Evolutionary conservation across 441 rosid genomes (phyloP).

Genomic region (Pelargonium fulgidum): DNA sequence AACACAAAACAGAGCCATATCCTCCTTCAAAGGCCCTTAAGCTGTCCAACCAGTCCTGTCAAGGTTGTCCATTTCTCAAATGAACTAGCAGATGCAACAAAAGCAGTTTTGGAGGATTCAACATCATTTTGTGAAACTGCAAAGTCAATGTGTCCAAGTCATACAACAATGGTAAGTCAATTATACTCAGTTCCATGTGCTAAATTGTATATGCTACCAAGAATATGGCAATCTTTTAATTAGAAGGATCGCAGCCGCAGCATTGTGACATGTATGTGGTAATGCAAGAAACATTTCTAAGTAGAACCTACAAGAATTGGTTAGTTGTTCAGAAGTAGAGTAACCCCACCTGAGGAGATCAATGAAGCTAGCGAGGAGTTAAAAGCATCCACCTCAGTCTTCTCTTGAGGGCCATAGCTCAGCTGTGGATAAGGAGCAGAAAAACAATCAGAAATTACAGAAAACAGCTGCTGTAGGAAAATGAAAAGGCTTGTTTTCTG

Average conservation of each 20-base stretch:
- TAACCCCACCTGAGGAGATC: conserved; percentile 62
- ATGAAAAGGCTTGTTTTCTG: too few relatives aligned
- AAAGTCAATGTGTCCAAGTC: conserved; percentile 15
- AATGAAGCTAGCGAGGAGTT: conserved; percentile 68
- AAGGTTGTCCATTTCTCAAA: conserved; percentile 71
- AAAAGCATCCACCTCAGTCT: conserved; percentile 56
- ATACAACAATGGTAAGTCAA: background rate
- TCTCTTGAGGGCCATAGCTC: conserved; percentile 67
- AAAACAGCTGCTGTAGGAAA: background rate
- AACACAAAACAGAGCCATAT: background rate
- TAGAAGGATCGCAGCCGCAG: too few relatives aligned
- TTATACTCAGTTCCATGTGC: too few relatives aligned
- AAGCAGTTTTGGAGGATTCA: conserved; percentile 67
- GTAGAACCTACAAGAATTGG: background rate
- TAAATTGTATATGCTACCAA: too few relatives aligned
- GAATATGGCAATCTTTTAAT: too few relatives aligned
- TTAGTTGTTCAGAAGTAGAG: conserved; percentile 1
- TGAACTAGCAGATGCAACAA: conserved; percentile 71
- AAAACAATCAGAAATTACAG: conserved; percentile 6
- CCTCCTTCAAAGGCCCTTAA: conserved; percentile 56
- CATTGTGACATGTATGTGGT: too few relatives aligned
- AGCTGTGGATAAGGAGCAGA: conserved; percentile 36
- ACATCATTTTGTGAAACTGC: conserved; percentile 66
- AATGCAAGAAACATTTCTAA: too few relatives aligned
- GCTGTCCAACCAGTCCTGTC: conserved; percentile 62